A percentile compares a stretch with the other conserved stretches of the same genome.
These are phyloP conservation scores for Puccinia sorghi DNA, from an alignment of 1,284 basidiomycete genomes.

Conservation along the genomic window DNA sequence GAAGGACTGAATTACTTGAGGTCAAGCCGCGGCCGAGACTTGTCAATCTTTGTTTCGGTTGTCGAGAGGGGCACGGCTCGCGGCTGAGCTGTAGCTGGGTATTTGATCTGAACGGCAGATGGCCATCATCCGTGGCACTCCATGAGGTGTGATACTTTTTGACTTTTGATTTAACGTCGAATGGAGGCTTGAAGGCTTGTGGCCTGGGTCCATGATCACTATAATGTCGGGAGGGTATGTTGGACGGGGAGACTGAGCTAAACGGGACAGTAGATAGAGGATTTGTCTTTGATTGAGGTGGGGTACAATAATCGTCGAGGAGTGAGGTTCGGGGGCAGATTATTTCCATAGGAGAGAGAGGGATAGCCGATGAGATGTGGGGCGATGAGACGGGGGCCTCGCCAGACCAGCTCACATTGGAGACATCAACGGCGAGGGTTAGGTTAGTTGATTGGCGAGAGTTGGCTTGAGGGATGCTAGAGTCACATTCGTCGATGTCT, in stretches of 20 bases:
- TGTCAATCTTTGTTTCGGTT: background rate
- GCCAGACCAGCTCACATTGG: slow-evolving; percentile 6
- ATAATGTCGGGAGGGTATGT: background rate
- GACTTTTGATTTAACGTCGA: slow-evolving; percentile 1
- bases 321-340: background rate
- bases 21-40: background rate
- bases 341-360: background rate
- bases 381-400: background rate
- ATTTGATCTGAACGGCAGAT: slow-evolving; percentile 1
- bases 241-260: background rate
- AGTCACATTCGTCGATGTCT: slow-evolving; percentile 1
- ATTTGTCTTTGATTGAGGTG: slow-evolving; percentile 2
- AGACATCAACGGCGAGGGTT: background rate
- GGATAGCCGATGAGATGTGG: slow-evolving; percentile 6
- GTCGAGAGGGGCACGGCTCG: background rate
- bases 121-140: slow-evolving; percentile 15
- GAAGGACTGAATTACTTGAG: background rate
- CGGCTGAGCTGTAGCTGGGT: background rate
- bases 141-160: slow-evolving; percentile 11
- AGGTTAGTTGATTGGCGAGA: background rate
- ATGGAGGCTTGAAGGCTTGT: background rate
- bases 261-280: background rate
- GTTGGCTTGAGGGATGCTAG: background rate
- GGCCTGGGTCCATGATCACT: background rate
- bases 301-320: background rate